phyloP scores from a whole-genome alignment of 306 rosid species.

The Quercus glauca region DNA sequence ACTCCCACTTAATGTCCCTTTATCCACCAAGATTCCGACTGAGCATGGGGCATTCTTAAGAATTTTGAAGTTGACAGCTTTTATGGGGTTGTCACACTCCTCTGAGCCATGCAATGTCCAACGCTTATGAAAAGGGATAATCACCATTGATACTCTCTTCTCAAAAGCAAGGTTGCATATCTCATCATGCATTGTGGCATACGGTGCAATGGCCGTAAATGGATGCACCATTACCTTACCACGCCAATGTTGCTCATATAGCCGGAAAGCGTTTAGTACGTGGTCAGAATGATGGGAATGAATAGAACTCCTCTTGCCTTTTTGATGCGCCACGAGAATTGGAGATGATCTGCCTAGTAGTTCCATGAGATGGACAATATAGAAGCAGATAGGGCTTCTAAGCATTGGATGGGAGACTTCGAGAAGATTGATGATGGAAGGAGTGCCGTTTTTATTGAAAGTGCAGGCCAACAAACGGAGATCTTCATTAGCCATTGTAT shows the following conservation, averaged over 20 bases:
- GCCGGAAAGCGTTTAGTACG: slow-evolving; percentile 44
- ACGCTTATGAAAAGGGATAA: slow-evolving; percentile 42
- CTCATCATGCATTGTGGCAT: slow-evolving; percentile 60
- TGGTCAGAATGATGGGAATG: slow-evolving; percentile 22
- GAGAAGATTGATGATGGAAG: slow-evolving; percentile 47
- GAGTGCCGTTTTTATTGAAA: slow-evolving; percentile 37
- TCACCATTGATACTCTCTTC: no score
- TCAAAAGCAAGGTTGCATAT: slow-evolving; percentile 38
- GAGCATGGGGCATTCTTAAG: slow-evolving; percentile 53
- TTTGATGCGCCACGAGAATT: slow-evolving; percentile 40
- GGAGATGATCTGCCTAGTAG: slow-evolving; percentile 49
- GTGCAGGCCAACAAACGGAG: slow-evolving; percentile 48
- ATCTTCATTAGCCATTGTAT: slow-evolving; percentile 15
- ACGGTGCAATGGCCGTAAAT: slow-evolving; percentile 53
- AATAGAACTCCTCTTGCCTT: not conserved
- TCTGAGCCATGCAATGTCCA: not conserved
- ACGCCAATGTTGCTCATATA: slow-evolving; percentile 22
- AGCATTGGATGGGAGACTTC: slow-evolving; percentile 46
- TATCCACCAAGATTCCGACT: slow-evolving; percentile 49
- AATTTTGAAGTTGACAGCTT: slow-evolving; percentile 49
- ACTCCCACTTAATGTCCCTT: slow-evolving; percentile 7
- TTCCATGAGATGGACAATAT: slow-evolving; percentile 46
- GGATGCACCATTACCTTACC: slow-evolving; percentile 25
- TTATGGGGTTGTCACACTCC: slow-evolving; percentile 14
- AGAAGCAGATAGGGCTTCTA: slow-evolving; percentile 40